Evolutionary conservation across 2,329 filamentous ascomycete species (phyloP).

Genomic region (Didymella pomorum): DNA sequence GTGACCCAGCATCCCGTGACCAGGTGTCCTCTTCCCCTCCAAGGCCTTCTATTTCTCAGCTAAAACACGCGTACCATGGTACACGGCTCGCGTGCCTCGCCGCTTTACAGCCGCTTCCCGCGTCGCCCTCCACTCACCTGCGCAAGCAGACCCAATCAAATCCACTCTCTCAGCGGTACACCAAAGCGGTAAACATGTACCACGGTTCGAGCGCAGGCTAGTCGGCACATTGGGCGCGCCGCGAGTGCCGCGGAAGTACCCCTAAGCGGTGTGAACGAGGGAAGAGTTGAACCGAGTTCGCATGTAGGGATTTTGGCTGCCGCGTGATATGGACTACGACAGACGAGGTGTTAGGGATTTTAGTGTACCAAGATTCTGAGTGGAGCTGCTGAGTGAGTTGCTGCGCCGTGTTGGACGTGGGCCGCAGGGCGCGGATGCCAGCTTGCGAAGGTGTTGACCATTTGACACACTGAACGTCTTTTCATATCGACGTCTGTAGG

Average conservation of each 20-base stretch:
- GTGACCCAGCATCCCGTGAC: slow-evolving; percentile 3
- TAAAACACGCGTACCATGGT: slow-evolving; percentile 20
- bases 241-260: slow-evolving; percentile 14
- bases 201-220: slow-evolving; percentile 11
- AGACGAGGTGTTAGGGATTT: slow-evolving; percentile 18
- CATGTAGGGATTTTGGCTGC: slow-evolving; percentile 3
- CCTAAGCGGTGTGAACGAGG: slow-evolving; percentile 4
- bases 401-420: neutral
- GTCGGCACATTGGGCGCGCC: slow-evolving; percentile 9
- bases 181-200: slow-evolving; percentile 5
- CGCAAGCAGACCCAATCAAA: slow-evolving; percentile 9
- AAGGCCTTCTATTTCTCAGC: slow-evolving; percentile 4
- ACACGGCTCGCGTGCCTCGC: slow-evolving; percentile 15
- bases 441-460: neutral
- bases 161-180: slow-evolving; percentile 4
- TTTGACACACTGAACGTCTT: neutral
- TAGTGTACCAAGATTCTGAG: slow-evolving; percentile 22
- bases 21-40: slow-evolving; percentile 2
- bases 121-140: slow-evolving; percentile 1
- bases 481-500: neutral
- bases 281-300: slow-evolving; percentile 2
- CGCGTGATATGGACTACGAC: slow-evolving; percentile 12
- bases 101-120: slow-evolving; percentile 20
- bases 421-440: neutral
- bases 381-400: slow-evolving; percentile 20